Evolutionary conservation across 345 rosid genomes (phyloP), one percentile per base, ranked within the genome.

Genomic region (Aethionema arabicum): DNA sequence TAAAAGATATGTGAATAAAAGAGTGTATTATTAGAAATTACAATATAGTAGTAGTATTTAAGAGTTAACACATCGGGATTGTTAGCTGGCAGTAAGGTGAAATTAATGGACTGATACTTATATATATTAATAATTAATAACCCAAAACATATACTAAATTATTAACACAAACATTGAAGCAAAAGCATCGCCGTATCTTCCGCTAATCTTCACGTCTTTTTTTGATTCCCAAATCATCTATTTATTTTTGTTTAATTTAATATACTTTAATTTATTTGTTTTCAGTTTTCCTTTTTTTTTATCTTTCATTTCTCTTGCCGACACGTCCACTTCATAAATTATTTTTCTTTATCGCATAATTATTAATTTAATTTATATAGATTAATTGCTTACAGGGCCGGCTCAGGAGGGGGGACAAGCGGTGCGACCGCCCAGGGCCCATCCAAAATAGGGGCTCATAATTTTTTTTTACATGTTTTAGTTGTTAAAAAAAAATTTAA

Each of bases 41-140:
- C 27, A 21, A 21, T 21, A 21, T 21, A 21, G 46, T 65, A 65
- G n/a, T 60, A 63, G 46, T 65, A 65, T 65, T 59, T 49, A 63
- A 52, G 61, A 65, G 66, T 64, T 21, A 58, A 58, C 38, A 57
- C 75, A 71, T 71, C 51, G 75, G 75, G 75, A 65, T 71, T 72
- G 75, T 65, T 72, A 72, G 75, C 75, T 72, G 75, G 66, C 75
- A 53, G 70, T 65, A 52, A 70, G 69, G 61, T 72, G 75, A 59
- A 72, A 65, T 59, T 72, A 72, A 72, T 72, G 56, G 76, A 65
- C 66, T 65, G 30, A 59, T 66, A 65, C 66, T 65, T 48, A 50
- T 70, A 42, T 56, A 58, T n/a, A n/a, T n/a, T n/a, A n/a, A n/a
- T n/a, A n/a, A n/a, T 11, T 8, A 40, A 9, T 4, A 40, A 63